Percentiles rank a stretch among this genome's conserved stretches.
phyloP scores from a whole-genome alignment of 257 asterid species.

The Nicotiana noctiflora region DNA sequence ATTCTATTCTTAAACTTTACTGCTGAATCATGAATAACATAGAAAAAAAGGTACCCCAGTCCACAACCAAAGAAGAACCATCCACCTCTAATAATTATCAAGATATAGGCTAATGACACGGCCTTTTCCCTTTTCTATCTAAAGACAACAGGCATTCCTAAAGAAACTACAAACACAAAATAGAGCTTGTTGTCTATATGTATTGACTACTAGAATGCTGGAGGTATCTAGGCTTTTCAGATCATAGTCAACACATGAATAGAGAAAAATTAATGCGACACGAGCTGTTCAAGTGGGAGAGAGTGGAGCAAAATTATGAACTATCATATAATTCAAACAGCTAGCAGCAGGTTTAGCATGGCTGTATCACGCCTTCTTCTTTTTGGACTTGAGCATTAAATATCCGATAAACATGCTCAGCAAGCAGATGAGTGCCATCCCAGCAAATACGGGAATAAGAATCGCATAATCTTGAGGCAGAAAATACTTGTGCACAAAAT shows the following conservation, averaged over 20 bases:
- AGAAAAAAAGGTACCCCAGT: no score
- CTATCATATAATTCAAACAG: background rate
- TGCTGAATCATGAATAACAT: background rate
- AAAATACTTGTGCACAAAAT: constrained; percentile 90
- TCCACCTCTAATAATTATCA: background rate
- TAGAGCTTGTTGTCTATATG: background rate
- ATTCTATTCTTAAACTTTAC: background rate
- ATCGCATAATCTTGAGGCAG: constrained; percentile 81
- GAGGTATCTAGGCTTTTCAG: background rate
- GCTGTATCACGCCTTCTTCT: constrained; percentile 53
- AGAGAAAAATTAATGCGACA: background rate
- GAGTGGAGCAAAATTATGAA: background rate
- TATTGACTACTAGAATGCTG: background rate
- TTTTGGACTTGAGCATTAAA: constrained; percentile 73
- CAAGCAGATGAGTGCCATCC: constrained; percentile 57
- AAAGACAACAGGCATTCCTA: background rate
- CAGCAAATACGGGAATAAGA: constrained; percentile 58
- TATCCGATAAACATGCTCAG: constrained; percentile 65
- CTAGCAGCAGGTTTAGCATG: background rate
- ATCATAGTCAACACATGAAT: background rate
- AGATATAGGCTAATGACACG: background rate
- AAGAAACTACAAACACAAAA: background rate
- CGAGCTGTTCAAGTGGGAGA: background rate
- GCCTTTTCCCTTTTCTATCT: background rate
- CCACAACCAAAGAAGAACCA: background rate